Conservation (phyloP, 805 yeast genomes). For the Lachancea lanzarotensis region DNA sequence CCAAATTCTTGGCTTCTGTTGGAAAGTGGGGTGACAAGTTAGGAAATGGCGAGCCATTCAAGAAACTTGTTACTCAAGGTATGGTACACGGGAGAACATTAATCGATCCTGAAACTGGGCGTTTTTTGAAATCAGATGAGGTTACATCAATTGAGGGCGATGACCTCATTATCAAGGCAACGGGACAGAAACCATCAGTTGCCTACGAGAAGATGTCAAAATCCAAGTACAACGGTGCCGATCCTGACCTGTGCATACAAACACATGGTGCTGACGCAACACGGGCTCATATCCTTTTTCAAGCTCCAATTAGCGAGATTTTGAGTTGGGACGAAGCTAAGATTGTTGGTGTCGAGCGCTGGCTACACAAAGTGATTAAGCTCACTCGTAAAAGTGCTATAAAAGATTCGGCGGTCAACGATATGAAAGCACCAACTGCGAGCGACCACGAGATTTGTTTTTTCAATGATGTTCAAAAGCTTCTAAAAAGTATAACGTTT, state of each 20-base stretch:
- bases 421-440: conserved; percentile 14
- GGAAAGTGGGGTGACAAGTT: conserved; percentile 63
- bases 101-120: conserved; percentile 62
- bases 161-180: conserved; percentile 41
- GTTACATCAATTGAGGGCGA: conserved; percentile 39
- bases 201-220: conserved; percentile 93
- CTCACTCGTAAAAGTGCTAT: conserved; percentile 6
- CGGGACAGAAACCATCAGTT: conserved; percentile 47
- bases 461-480: conserved; percentile 50
- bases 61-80: conserved; percentile 81
- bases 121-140: conserved; percentile 76
- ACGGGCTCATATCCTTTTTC: conserved; percentile 87
- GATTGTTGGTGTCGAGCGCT: conserved; percentile 81
- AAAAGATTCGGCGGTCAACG: neutral
- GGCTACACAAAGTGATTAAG: conserved; percentile 59
- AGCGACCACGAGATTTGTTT: conserved; percentile 45
- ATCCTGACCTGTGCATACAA: conserved; percentile 69
- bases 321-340: conserved; percentile 87
- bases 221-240: conserved; percentile 91
- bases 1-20: conserved; percentile 64
- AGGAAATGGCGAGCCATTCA: conserved; percentile 71
- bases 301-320: conserved; percentile 78
- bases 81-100: conserved; percentile 95
- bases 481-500: conserved; percentile 44
- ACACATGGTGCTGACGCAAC: conserved; percentile 90